These are phyloP conservation scores for Cryptosporidium sp. DNA, from an alignment of 169 alveolate genomes.

Conservation along the genomic window DNA sequence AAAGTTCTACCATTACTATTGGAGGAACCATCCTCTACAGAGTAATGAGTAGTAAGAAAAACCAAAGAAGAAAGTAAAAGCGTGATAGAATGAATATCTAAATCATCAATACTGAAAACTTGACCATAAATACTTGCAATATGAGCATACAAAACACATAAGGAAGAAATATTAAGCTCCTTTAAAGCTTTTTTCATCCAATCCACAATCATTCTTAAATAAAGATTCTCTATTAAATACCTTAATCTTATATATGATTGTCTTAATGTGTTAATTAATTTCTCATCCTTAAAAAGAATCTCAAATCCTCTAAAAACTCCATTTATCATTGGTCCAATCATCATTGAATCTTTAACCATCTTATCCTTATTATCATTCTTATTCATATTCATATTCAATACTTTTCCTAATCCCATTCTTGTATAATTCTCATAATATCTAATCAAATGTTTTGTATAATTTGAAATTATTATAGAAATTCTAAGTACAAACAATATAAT, in stretches of 20 bases:
- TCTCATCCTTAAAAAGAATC: background rate
- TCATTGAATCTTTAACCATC: background rate
- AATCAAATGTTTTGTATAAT: slow-evolving; percentile 71
- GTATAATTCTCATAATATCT: slow-evolving; percentile 71
- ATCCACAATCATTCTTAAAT: slow-evolving; percentile 48
- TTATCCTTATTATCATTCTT: background rate
- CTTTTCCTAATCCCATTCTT: background rate
- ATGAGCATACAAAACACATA: slow-evolving; percentile 77
- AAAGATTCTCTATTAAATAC: slow-evolving; percentile 48
- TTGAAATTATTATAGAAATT: slow-evolving; percentile 42
- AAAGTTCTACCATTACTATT: background rate
- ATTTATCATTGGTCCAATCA: background rate
- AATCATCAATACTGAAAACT: slow-evolving; percentile 13
- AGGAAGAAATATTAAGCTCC: slow-evolving; percentile 62
- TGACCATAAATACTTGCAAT: slow-evolving; percentile 67
- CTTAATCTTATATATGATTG: slow-evolving; percentile 24
- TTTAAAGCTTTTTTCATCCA: slow-evolving; percentile 76
- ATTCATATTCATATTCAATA: too few species aligned
- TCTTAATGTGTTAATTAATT: background rate
- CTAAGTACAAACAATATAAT: slow-evolving; percentile 75
- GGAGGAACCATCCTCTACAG: slow-evolving; percentile 47
- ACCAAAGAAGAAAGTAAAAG: slow-evolving; percentile 72
- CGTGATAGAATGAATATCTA: slow-evolving; percentile 36
- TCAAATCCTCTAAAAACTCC: slow-evolving; percentile 62
- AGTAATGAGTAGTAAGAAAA: slow-evolving; percentile 76